Conservation (phyloP, 306 rosid genomes). For the Delonix regia region DNA sequence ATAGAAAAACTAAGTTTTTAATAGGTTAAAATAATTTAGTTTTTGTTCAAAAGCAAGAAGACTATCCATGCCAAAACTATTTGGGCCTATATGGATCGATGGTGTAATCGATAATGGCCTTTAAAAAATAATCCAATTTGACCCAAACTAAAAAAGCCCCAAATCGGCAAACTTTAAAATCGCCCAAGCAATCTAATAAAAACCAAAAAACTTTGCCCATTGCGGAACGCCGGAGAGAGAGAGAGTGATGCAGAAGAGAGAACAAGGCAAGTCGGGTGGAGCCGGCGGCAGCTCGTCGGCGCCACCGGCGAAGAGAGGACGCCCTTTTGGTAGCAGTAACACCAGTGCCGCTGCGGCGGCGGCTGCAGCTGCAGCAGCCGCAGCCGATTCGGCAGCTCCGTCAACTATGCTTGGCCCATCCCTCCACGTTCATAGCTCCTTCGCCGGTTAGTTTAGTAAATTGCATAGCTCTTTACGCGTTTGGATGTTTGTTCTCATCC, state of each 20-base stretch:
- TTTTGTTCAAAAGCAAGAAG: no score
- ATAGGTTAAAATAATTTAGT: no score
- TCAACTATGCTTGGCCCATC: slow-evolving; percentile 90
- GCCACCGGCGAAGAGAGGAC: slow-evolving; percentile 88
- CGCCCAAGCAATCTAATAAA: no score
- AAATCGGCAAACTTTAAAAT: no score
- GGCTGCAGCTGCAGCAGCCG: slow-evolving; percentile 56
- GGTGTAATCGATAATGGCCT: no score
- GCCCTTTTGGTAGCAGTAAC: slow-evolving; percentile 85
- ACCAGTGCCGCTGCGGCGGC: slow-evolving; percentile 61
- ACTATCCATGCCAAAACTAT: no score
- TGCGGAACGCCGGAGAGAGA: background rate
- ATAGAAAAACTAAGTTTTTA: no score
- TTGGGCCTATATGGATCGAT: no score
- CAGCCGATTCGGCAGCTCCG: slow-evolving; percentile 76
- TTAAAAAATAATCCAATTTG: no score
- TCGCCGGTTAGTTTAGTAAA: slow-evolving; percentile 72
- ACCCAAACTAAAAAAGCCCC: no score
- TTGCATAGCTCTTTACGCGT: background rate
- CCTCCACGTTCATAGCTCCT: slow-evolving; percentile 86
- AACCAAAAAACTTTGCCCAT: slow-evolving; percentile 19
- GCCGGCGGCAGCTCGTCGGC: slow-evolving; percentile 63
- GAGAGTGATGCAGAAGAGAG: slow-evolving; percentile 88
- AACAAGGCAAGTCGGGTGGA: slow-evolving; percentile 74
- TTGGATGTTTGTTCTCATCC: background rate